These are phyloP conservation scores for Fusarium nematophilum DNA, from an alignment of 2,329 filamentous ascomycete species.

Conservation along the genomic window DNA sequence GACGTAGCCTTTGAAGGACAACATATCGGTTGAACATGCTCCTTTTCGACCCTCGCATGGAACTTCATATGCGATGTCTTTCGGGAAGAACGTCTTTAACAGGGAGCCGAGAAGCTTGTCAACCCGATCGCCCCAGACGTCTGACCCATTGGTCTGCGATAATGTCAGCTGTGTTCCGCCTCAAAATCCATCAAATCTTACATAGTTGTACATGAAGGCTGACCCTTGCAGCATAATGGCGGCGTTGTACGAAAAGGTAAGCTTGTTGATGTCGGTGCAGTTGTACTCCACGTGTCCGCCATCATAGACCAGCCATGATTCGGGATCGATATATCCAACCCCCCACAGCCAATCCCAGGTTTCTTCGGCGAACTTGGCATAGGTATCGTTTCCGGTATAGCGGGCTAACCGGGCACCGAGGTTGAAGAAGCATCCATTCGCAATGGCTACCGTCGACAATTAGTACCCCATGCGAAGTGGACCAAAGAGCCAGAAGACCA, in stretches of 20 bases:
- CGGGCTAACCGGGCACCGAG: constrained; percentile 75
- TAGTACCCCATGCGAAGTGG: no score
- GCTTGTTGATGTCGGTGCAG: constrained; percentile 70
- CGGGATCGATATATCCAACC: constrained; percentile 68
- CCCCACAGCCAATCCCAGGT: constrained; percentile 70
- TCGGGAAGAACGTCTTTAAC: constrained; percentile 65
- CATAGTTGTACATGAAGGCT: constrained; percentile 76
- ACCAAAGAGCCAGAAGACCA: constrained; percentile 24
- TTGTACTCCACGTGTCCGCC: constrained; percentile 68
- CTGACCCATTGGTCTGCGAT: constrained; percentile 60
- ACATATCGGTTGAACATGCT: constrained; percentile 77
- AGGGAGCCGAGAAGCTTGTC: constrained; percentile 65
- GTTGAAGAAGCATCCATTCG: constrained; percentile 74
- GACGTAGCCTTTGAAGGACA: constrained; percentile 78
- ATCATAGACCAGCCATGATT: constrained; percentile 72
- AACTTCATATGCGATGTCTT: constrained; percentile 72
- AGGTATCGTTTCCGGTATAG: constrained; percentile 75
- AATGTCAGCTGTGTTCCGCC: no score
- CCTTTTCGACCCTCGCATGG: constrained; percentile 68
- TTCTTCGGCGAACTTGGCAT: constrained; percentile 70
- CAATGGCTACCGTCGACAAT: constrained; percentile 57
- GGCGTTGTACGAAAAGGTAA: constrained; percentile 76
- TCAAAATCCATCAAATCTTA: no score
- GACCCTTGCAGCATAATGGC: constrained; percentile 71
- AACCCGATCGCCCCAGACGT: constrained; percentile 66